Base-by-base conservation (phyloP, 2,329 filamentous ascomycete genomes). In the Knufia fluminis region DNA sequence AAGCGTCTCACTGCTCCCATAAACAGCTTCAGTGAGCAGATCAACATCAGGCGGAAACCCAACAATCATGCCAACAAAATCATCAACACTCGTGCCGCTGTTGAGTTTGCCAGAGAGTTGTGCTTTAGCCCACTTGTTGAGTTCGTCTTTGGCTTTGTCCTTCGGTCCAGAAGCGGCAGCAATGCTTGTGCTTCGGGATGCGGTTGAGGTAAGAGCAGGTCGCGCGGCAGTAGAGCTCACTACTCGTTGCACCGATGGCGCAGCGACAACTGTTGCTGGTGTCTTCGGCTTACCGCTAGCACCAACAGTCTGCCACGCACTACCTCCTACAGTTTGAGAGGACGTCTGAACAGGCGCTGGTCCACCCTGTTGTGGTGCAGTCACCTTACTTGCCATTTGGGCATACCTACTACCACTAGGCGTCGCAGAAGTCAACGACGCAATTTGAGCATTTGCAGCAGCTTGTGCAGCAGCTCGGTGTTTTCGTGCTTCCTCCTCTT, bases 291-390 rank as follows among this genome's bases (percentile, higher is more conserved):
- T 98, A 12, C 92, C 92, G 57, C 90, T 84, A 28, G 91, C 89
- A 42, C 92, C 92, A 35, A 98, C 91, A 0, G 90, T 97, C 9
- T 90, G 91, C 92, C 92, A 98, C 1, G 89, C 88, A 50, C 76
- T 73, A 50, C 73, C 71, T 1, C 66, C 61, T 3, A 60, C 59
- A 41, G 68, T 62, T 19, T 71, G 61, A 49, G 71, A 60, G 4
- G 68, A 66, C 12, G 67, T 60, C 16, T 17, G 20, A 28, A 28
- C 33, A n/a, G 45, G 33, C 8, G 20, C 19, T 19, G 20, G 23
- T 12, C 33, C 32, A 12, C 66, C 55, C 17, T 60, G 56, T 19
- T 67, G 58, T 52, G 64, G 67, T 17, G 74, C 65, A 31, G 75
- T 68, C 24, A 73, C 74, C 72, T 96, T 96, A 65, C 88, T 82